Percentiles rank a stretch among this genome's conserved stretches.
Conservation (phyloP, 305 asterid species). For the Solanum chacoense region DNA sequence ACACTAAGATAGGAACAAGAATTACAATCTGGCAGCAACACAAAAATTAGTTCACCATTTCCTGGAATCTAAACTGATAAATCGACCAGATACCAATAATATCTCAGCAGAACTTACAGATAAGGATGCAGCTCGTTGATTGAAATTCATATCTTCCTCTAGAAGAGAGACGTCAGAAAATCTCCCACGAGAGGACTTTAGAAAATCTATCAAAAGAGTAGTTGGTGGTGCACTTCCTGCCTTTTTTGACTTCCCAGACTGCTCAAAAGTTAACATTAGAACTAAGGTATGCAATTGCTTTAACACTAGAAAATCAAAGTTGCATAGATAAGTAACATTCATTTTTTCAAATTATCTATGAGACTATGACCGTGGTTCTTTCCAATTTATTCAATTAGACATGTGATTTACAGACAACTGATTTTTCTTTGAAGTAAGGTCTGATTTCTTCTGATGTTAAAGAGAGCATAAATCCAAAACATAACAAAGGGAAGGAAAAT, state of each 20-base stretch:
- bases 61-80: neutral
- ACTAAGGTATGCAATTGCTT: neutral
- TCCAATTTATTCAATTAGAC: neutral
- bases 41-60: neutral
- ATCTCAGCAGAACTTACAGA: conserved; percentile 31
- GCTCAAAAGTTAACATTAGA: conserved; percentile 12
- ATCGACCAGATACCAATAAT: neutral
- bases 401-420: neutral
- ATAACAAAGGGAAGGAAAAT: neutral
- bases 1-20: neutral
- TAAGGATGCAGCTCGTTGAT: conserved; percentile 63
- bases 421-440: neutral
- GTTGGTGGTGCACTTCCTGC: conserved; percentile 63
- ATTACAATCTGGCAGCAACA: neutral
- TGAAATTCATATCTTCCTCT: conserved; percentile 80
- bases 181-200: conserved; percentile 30
- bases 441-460: neutral
- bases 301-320: neutral
- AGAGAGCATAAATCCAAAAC: neutral
- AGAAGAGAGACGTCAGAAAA: conserved; percentile 47
- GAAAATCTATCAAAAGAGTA: conserved; percentile 42
- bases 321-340: neutral
- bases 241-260: conserved; percentile 88
- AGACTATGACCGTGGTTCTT: neutral
- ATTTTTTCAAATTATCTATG: neutral